Base-by-base conservation (phyloP, 192 early-diverging fungal species). In the Radiomyces spectabilis region DNA sequence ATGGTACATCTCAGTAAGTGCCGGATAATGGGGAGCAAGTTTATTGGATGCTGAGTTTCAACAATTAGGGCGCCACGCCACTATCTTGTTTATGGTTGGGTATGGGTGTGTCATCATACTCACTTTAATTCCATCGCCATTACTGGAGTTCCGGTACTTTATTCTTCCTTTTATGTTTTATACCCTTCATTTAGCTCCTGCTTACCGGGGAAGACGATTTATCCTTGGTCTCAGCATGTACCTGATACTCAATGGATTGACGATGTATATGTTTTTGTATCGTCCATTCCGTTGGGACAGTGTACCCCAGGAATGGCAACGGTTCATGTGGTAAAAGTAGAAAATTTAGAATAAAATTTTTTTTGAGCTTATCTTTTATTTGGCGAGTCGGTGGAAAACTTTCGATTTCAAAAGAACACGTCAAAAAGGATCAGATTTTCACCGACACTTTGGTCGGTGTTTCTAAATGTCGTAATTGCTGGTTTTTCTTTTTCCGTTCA, bases 71-170 rank as follows among this genome's bases (percentile, higher is more conserved):
- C 44, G 55, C 21, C 54, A 66, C n/a, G 63, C 77, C 16, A 53
- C 78, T 16, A 41, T 77, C 19, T 39, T 91, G 0, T 83, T 79
- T 71, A 49, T 76, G 2, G 5, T 86, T 2, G 72, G 75, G 6
- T 86, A 84, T 51, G 10, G 55, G 0, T 57, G 59, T 1, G 80
- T 82, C 19, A 72, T 78, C 0, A 71, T 74, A 0, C 57, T 87
- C 10, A 83, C 83, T 8, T 72, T 97, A 7, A 73, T 98, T 1
- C 95, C 95, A 0, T 93, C 92, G 0, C 95, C 95, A 4, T 71
- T 98, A 41, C 63, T 98, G 33, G 95, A 98, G 68, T 92, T 97
- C 61, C 71, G 95, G 38, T 98, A 98, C 76, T 98, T 91, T 74
- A 87, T 96, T 21, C 72, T 94, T 10, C 94, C 94, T 0, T 93